phyloP scores from a whole-genome alignment of 805 yeast species.

The Candida easanensis region DNA sequence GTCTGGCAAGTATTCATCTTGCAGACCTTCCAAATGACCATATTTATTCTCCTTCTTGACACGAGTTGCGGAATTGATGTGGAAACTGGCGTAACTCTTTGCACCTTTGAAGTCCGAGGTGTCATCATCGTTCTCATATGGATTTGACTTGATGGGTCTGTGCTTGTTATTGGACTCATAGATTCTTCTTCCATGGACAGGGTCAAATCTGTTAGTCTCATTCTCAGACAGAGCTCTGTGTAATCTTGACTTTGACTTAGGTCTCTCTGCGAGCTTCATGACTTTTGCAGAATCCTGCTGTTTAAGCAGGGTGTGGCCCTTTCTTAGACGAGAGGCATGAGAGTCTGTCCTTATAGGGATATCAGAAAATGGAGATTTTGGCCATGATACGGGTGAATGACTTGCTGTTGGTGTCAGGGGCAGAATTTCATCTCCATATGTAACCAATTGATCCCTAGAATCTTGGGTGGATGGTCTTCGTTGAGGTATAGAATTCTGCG shows the following conservation, averaged over 20 bases:
- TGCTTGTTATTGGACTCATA: conserved; percentile 48
- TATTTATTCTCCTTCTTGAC: conserved; percentile 4
- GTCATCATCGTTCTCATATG: not conserved
- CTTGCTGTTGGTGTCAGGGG: not conserved
- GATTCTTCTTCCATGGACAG: conserved; percentile 49
- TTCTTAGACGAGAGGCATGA: conserved; percentile 5
- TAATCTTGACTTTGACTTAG: conserved; percentile 29
- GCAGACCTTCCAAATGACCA: conserved; percentile 42
- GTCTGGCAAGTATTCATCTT: conserved; percentile 77
- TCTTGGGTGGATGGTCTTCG: not conserved
- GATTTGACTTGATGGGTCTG: conserved; percentile 35
- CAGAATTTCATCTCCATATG: not conserved
- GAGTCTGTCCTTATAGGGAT: conserved; percentile 5
- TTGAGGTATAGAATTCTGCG: not conserved
- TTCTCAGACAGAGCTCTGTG: conserved; percentile 63
- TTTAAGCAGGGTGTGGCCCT: conserved; percentile 4
- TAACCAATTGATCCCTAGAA: not conserved
- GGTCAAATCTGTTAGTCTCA: conserved; percentile 59
- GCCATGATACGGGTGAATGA: not conserved
- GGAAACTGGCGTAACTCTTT: not conserved
- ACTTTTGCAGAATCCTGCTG: conserved; percentile 5
- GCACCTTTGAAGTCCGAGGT: not conserved
- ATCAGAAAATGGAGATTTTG: not conserved
- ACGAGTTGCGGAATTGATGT: not conserved
- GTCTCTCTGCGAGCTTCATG: not conserved